A percentile compares a stretch with the other conserved stretches of the same genome.
Conservation (phyloP, 805 yeast genomes). For the Metschnikowia lochheadii region DNA sequence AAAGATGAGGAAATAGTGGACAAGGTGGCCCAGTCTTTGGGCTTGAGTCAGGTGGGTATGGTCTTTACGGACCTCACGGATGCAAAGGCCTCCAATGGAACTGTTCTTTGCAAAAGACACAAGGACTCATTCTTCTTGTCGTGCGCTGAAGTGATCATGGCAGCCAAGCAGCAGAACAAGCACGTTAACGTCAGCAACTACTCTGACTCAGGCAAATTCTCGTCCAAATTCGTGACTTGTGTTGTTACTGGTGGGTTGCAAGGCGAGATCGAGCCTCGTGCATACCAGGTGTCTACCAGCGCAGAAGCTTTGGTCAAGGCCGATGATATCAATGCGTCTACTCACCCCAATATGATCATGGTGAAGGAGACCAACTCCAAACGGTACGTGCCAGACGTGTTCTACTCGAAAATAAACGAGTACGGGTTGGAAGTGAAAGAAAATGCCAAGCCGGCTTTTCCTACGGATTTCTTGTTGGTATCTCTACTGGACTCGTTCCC, state of each 20-base stretch:
- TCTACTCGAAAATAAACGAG: slow-evolving; percentile 79
- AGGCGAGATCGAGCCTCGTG: slow-evolving; percentile 85
- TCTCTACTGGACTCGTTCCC: slow-evolving; percentile 94
- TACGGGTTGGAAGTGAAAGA: slow-evolving; percentile 84
- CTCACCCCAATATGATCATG: slow-evolving; percentile 84
- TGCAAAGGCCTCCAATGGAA: slow-evolving; percentile 80
- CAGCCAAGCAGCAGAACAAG: slow-evolving; percentile 70
- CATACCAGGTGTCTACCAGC: slow-evolving; percentile 83
- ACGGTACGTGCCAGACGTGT: slow-evolving; percentile 92
- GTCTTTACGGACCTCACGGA: slow-evolving; percentile 89
- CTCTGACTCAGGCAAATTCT: slow-evolving; percentile 59
- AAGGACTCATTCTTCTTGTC: slow-evolving; percentile 85
- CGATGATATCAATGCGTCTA: slow-evolving; percentile 78
- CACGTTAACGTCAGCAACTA: slow-evolving; percentile 62
- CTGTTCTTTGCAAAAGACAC: slow-evolving; percentile 90
- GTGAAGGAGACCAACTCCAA: slow-evolving; percentile 68
- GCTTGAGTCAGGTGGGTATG: slow-evolving; percentile 71
- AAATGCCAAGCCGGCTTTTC: slow-evolving; percentile 40
- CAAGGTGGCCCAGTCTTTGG: slow-evolving; percentile 52
- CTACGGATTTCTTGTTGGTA: slow-evolving; percentile 52
- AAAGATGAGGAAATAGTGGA: slow-evolving; percentile 53
- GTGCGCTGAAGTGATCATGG: slow-evolving; percentile 80
- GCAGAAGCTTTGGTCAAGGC: slow-evolving; percentile 89
- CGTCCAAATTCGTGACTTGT: slow-evolving; percentile 92
- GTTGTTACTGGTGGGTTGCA: slow-evolving; percentile 83